Percentiles rank a stretch among this genome's conserved stretches.
Evolutionary conservation across 1,284 basidiomycete species (phyloP).

Genomic region (Coniferiporia sulphurascens): DNA sequence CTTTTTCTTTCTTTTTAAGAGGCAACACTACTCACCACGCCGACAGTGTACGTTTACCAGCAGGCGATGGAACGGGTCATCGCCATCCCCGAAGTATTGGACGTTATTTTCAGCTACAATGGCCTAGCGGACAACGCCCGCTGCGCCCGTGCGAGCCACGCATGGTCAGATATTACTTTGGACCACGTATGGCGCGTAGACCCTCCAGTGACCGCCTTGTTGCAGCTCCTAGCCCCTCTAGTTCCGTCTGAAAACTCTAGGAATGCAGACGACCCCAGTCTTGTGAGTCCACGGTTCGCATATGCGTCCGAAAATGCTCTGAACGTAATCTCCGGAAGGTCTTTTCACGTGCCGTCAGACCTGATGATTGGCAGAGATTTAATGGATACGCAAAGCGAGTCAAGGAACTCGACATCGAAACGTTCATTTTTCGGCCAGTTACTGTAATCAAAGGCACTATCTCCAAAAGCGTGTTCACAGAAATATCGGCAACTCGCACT

Average conservation of each 20-base stretch:
- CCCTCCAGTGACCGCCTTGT: neutral
- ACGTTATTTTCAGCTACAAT: neutral
- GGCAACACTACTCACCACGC: no score
- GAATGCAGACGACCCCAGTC: no score
- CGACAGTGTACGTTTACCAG: no score
- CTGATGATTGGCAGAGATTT: neutral
- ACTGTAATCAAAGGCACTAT: neutral
- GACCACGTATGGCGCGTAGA: neutral
- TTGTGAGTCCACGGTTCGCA: no score
- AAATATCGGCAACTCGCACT: neutral
- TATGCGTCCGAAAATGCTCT: no score
- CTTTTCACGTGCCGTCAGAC: neutral
- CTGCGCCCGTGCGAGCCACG: neutral
- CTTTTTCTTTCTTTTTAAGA: no score
- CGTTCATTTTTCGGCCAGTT: neutral
- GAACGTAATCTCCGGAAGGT: neutral
- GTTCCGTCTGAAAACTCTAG: neutral
- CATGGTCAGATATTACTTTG: neutral
- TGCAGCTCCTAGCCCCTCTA: neutral
- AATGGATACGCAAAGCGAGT: neutral
- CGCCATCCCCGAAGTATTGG: neutral
- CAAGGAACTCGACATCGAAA: neutral
- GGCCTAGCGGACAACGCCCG: neutral
- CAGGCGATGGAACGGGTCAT: neutral
- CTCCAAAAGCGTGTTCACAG: neutral